Evolutionary conservation across 2,329 filamentous ascomycete genomes (phyloP).

Genomic region (Macrophomina pseudophaseolina): DNA sequence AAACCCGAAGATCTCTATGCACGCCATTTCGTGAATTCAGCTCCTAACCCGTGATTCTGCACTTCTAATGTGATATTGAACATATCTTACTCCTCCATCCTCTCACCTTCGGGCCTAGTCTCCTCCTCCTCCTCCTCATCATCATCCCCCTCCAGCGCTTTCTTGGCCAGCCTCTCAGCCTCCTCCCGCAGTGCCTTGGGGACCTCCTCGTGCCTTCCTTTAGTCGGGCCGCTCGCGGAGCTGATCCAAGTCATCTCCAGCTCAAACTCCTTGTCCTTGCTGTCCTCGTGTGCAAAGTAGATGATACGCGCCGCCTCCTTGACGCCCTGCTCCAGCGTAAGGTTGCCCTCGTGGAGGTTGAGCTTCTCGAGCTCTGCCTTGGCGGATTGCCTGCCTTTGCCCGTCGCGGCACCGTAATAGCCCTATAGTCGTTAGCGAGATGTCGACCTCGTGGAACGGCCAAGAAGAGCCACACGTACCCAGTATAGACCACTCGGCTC

Average conservation of each 20-base stretch:
- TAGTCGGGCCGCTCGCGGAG: slow-evolving; percentile 80
- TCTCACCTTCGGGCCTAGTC: slow-evolving; percentile 67
- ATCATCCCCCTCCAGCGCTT: slow-evolving; percentile 84
- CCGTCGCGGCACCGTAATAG: slow-evolving; percentile 96
- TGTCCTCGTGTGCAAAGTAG: slow-evolving; percentile 96
- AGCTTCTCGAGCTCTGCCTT: slow-evolving; percentile 99
- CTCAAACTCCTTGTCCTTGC: slow-evolving; percentile 99
- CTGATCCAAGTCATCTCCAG: slow-evolving; percentile 99
- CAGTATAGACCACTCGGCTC: slow-evolving; percentile 97
- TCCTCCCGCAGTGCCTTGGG: slow-evolving; percentile 89
- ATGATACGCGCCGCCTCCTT: slow-evolving; percentile 98
- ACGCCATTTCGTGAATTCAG: slow-evolving; percentile 21
- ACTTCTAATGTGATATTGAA: slow-evolving; percentile 15
- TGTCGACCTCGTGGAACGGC: neutral
- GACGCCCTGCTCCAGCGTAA: slow-evolving; percentile 84
- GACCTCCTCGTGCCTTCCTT: slow-evolving; percentile 91
- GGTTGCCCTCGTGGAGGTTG: slow-evolving; percentile 76
- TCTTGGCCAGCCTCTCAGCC: slow-evolving; percentile 91
- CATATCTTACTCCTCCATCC: slow-evolving; percentile 80
- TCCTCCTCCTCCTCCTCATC: slow-evolving; percentile 82
- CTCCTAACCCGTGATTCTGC: slow-evolving; percentile 14
- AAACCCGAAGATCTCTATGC: slow-evolving; percentile 14
- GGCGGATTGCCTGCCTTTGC: slow-evolving; percentile 94
- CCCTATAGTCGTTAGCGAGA: slow-evolving; percentile 57
- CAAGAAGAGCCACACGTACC: slow-evolving; percentile 53